Evolutionary conservation across 805 yeast genomes (phyloP).

Genomic region (Wickerhamiella dianesei): DNA sequence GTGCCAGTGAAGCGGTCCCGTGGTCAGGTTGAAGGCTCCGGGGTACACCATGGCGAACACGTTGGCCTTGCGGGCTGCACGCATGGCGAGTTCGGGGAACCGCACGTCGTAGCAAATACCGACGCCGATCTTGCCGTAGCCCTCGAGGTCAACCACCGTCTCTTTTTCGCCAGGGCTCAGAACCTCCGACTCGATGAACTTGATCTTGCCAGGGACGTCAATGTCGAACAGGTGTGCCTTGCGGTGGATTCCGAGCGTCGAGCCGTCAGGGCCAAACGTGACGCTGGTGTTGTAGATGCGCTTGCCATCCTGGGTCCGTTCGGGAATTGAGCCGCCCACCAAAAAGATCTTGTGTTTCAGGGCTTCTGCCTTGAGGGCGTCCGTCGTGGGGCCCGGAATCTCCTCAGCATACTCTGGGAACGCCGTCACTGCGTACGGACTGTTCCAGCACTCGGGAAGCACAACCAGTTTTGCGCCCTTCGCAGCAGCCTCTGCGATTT

Average conservation of each 20-base stretch:
- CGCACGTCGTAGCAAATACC: conserved; percentile 85
- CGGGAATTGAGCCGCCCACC: conserved; percentile 92
- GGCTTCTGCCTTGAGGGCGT: conserved; percentile 54
- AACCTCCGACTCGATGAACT: conserved; percentile 68
- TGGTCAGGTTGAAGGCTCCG: conserved; percentile 82
- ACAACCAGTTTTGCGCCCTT: conserved; percentile 59
- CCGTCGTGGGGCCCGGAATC: conserved; percentile 64
- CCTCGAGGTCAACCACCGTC: conserved; percentile 57
- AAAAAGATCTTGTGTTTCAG: conserved; percentile 45
- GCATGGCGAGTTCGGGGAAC: conserved; percentile 59
- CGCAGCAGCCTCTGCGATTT: conserved; percentile 54
- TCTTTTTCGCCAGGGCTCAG: conserved; percentile 71
- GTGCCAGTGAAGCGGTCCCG: conserved; percentile 90
- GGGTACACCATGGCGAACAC: conserved; percentile 79
- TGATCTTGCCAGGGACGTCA: conserved; percentile 80
- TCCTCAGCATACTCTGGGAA: conserved; percentile 78
- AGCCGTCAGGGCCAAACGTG: conserved; percentile 59
- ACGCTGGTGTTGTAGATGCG: conserved; percentile 60
- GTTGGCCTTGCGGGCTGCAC: conserved; percentile 46
- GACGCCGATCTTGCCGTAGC: conserved; percentile 42
- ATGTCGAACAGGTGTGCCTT: conserved; percentile 87
- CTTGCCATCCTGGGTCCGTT: conserved; percentile 34
- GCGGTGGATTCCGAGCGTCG: conserved; percentile 74
- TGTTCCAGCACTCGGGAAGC: conserved; percentile 91
- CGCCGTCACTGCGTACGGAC: conserved; percentile 81